phyloP scores from a whole-genome alignment of 805 yeast genomes.

The Lipomyces oligophaga region DNA sequence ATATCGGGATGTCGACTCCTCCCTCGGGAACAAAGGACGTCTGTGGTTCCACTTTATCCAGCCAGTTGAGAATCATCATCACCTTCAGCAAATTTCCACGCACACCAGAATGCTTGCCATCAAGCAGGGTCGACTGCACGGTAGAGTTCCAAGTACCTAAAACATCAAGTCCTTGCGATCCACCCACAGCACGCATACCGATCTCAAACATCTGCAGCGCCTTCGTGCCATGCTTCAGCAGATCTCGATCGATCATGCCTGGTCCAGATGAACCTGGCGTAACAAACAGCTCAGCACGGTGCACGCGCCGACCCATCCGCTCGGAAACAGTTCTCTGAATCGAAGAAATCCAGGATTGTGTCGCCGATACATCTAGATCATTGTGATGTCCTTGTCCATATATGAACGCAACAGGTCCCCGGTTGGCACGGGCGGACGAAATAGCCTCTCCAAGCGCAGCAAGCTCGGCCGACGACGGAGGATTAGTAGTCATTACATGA shows the following conservation, averaged over 20 bases:
- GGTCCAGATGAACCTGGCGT: conserved; percentile 29
- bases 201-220: conserved; percentile 21
- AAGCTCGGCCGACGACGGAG: conserved; percentile 25
- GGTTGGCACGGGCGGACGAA: conserved; percentile 2
- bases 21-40: too few species aligned
- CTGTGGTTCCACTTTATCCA: conserved; percentile 17
- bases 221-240: conserved; percentile 21
- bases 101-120: conserved; percentile 27
- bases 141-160: conserved; percentile 28
- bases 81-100: conserved; percentile 23
- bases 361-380: conserved; percentile 20
- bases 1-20: too few species aligned
- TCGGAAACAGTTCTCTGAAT: conserved; percentile 27
- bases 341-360: conserved; percentile 25
- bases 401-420: conserved; percentile 24
- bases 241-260: conserved; percentile 25
- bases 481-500: conserved; percentile 28
- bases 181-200: conserved; percentile 16
- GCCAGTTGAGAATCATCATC: conserved; percentile 29
- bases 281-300: conserved; percentile 25
- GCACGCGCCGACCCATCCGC: conserved; percentile 8
- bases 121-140: conserved; percentile 20
- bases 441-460: conserved; percentile 21
- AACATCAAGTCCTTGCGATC: conserved; percentile 16
- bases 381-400: conserved; percentile 29